Percentiles rank a stretch among this genome's conserved stretches.
These are phyloP conservation scores for Ilyonectria mors-panacis DNA, from an alignment of 2,329 filamentous ascomycete species.

Conservation along the genomic window DNA sequence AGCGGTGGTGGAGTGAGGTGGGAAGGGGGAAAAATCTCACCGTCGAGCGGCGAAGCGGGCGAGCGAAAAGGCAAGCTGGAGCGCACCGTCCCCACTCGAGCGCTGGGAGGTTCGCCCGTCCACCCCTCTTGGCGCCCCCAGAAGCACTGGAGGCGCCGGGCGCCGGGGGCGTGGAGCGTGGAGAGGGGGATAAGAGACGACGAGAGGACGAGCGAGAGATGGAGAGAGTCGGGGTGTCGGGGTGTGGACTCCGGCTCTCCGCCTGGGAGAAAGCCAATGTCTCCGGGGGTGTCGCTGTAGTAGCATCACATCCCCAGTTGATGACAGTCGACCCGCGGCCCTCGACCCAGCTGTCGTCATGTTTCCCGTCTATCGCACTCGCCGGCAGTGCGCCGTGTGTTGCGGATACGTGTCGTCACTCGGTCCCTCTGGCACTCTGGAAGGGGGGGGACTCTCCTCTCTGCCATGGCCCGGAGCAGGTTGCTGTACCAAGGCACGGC, in stretches of 20 bases:
- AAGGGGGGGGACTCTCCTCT: neutral
- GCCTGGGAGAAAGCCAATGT: slow-evolving; percentile 18
- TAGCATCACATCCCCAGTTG: slow-evolving; percentile 5
- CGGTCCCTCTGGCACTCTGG: too few species aligned
- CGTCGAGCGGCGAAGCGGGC: slow-evolving; percentile 44
- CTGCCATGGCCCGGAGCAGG: neutral
- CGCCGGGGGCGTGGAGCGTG: slow-evolving; percentile 43
- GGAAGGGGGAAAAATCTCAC: slow-evolving; percentile 45
- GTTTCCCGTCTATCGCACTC: neutral
- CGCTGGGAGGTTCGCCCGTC: slow-evolving; percentile 17
- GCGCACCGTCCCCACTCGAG: slow-evolving; percentile 27
- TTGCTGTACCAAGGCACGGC: neutral
- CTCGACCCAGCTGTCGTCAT: neutral
- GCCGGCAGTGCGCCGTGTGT: neutral
- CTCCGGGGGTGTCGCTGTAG: slow-evolving; percentile 36
- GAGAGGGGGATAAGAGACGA: slow-evolving; percentile 8
- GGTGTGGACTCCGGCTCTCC: slow-evolving; percentile 25
- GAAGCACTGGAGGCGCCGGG: slow-evolving; percentile 37
- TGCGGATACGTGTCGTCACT: slow-evolving; percentile 1
- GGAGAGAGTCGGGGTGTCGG: slow-evolving; percentile 37
- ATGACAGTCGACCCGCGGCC: neutral
- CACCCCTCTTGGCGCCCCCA: slow-evolving; percentile 26
- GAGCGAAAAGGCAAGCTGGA: slow-evolving; percentile 31
- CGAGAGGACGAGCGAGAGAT: slow-evolving; percentile 20
- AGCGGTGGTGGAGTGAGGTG: slow-evolving; percentile 40